Evolutionary conservation across 148 eudicot genomes (phyloP), one percentile per base, ranked within the genome.

Genomic region (Suaeda aralocaspica): DNA sequence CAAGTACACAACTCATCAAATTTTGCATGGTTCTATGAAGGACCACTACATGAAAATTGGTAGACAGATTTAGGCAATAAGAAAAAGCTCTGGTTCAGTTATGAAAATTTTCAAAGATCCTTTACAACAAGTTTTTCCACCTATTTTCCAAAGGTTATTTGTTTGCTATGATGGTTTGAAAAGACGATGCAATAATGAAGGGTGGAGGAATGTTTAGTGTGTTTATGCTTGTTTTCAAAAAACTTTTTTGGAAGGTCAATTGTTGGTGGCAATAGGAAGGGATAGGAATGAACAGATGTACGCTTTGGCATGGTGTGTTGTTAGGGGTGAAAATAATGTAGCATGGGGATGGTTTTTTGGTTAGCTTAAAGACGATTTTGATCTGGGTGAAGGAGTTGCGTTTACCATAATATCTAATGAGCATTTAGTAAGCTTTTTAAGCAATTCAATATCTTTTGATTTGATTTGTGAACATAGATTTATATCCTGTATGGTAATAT

Each of bases 231-330:
- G 34, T 9, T 69, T 69, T 21, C 1, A 56, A 12, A 69, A 69
- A 5, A 56, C 58, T 7, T 56, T 69, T 4, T 10, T 69, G 9
- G 72, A 64, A 15, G 64, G 72, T 0, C 41, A 50, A 33, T 0
- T 69, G 0, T 16, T 69, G 0, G 1, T 4, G n/a, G 51, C n/a
- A 12, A 24, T 56, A 1, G 50, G 72, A 2, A 69, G 72, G 48
- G 64, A 69, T 57, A 36, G 13, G 0, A 69, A 69, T 56, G 62
- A 69, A 8, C 51, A 69, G 14, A 69, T 68, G 61, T 68, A 9
- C 4, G 62, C 61, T 4, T n/a, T 68, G 10, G 59, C 72, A 1
- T 68, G 72, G n/a, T 63, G 72, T 16, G 10, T 14, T 36, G 0
- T 51, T 69, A 13, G 64, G 41, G 12, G 64, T 22, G 29, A 60